Percentiles rank a stretch among this genome's conserved stretches.
These are phyloP conservation scores for Hypoxylon perforatum DNA, from an alignment of 495 filamentous ascomycete genomes.

Conservation along the genomic window DNA sequence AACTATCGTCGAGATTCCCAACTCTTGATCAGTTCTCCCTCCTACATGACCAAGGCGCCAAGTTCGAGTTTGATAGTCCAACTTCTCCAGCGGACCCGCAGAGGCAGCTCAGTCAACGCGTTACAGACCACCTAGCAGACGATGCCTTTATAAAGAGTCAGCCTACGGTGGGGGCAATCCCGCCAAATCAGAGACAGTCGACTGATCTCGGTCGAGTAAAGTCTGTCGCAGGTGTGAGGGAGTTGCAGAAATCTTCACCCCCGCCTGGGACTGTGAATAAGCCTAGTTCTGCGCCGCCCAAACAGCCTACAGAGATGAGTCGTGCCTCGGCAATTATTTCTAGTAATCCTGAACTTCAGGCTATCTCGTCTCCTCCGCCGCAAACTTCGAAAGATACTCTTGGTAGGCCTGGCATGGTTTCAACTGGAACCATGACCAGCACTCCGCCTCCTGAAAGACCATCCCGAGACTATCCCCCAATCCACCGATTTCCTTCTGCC, in stretches of 20 bases:
- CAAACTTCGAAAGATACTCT: constrained; percentile 69
- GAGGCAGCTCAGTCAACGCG: constrained; percentile 75
- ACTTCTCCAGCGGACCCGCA: constrained; percentile 59
- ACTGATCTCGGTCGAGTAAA: constrained; percentile 48
- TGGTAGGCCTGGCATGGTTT: constrained; percentile 79
- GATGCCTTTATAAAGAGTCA: constrained; percentile 77
- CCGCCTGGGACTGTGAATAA: constrained; percentile 45
- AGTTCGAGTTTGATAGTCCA: constrained; percentile 84
- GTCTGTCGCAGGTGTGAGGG: constrained; percentile 25
- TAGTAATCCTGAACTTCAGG: constrained; percentile 63
- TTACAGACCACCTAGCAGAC: constrained; percentile 87
- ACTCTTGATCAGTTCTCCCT: constrained; percentile 93
- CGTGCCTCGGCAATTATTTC: constrained; percentile 64
- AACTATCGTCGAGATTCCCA: constrained; percentile 86
- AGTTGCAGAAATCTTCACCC: constrained; percentile 33
- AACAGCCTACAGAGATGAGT: constrained; percentile 54
- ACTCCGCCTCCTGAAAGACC: constrained; percentile 70
- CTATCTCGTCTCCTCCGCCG: constrained; percentile 58
- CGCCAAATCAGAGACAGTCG: constrained; percentile 47
- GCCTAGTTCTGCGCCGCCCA: constrained; percentile 51
- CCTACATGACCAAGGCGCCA: constrained; percentile 83
- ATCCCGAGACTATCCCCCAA: constrained; percentile 62
- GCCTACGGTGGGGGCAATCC: constrained; percentile 43
- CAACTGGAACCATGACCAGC: constrained; percentile 92
- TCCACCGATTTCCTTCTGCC: constrained; percentile 70